A percentile compares a stretch with the other conserved stretches of the same genome.
These are phyloP conservation scores for Escallonia herrerae DNA, from an alignment of 129 eudicot genomes.

Conservation along the genomic window DNA sequence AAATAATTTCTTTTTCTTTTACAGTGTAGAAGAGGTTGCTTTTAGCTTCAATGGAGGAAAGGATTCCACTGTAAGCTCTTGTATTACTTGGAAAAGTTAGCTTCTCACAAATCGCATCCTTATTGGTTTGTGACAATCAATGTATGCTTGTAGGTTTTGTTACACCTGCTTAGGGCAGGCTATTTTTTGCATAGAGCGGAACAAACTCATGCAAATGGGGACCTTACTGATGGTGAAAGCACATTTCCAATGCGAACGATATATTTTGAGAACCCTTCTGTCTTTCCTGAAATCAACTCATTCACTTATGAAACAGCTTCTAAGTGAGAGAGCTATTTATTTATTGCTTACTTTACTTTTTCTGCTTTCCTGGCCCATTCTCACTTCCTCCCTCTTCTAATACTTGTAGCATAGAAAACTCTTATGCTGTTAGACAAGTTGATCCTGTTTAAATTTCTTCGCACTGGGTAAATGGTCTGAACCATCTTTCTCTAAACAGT, in stretches of 20 bases:
- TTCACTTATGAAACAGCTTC: constrained; percentile 81
- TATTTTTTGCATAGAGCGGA: constrained; percentile 60
- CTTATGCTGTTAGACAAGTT: background rate
- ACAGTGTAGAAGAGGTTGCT: constrained; percentile 89
- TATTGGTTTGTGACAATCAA: background rate
- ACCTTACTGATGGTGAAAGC: constrained; percentile 23
- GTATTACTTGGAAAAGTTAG: background rate
- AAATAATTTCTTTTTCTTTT: constrained; percentile 11
- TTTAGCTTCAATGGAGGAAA: constrained; percentile 99
- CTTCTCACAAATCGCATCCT: background rate
- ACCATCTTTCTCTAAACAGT: constrained; percentile 35
- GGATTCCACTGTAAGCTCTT: constrained; percentile 87
- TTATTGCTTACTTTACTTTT: background rate
- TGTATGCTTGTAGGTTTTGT: constrained; percentile 51
- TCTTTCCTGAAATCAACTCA: constrained; percentile 85
- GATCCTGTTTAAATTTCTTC: background rate
- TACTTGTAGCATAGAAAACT: too few species aligned
- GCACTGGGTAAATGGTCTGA: background rate
- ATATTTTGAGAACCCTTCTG: constrained; percentile 78
- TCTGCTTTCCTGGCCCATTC: background rate
- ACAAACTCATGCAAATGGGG: constrained; percentile 27
- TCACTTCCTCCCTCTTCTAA: too few species aligned
- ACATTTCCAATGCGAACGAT: constrained; percentile 71
- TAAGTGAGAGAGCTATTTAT: constrained; percentile 23
- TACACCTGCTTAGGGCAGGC: constrained; percentile 87